Evolutionary conservation across 495 filamentous ascomycete species (phyloP), one percentile per base, ranked within the genome.

Genomic region (Cercophora scortea): DNA sequence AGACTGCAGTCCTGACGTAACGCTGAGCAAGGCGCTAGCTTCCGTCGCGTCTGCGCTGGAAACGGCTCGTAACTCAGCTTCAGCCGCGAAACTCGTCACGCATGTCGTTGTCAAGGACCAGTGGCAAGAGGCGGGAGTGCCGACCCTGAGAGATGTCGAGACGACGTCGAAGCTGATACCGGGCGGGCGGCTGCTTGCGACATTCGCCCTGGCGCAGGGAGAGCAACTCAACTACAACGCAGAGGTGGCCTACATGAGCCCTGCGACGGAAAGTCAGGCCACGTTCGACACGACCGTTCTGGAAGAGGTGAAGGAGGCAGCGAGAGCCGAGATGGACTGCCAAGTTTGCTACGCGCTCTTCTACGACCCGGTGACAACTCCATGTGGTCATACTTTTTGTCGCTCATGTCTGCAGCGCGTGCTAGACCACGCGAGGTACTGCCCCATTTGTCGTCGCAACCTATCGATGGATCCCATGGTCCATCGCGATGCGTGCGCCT

Each of bases 381-480:
- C 80, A 16, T 96, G 90, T 59, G 90, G 90, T 5, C 90, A 96
- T 65, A 95, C 90, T 0, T 92, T 91, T 65, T 96, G 90, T 65
- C 83, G 86, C 33, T 75, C 78, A 52, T 96, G 90, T 63, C 71
- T 94, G 11, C 77, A 82, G 19, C 79, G 85, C 41, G 80, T 86
- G 11, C 67, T 90, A 38, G 86, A 89, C 62, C 84, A 92, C 60
- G 84, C 86, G 17, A 76, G 79, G 55, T 70, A 85, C 42, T 96
- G 90, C 58, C 89, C 90, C 0, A 74, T 89, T 9, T 96, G 90
- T 61, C 84, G 90, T 45, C 77, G 83, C 50, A 64, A 68, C 25
- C 66, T 93, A 16, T 73, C 79, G 32, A 79, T 89, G 56, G 80
- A 80, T 32, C 76, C 80, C 33, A 76, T 42, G 61, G 82, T 48